Evolutionary conservation across 2,329 filamentous ascomycete genomes (phyloP), one percentile per base, ranked within the genome.

Genomic region (Pseudogymnoascus sp.): DNA sequence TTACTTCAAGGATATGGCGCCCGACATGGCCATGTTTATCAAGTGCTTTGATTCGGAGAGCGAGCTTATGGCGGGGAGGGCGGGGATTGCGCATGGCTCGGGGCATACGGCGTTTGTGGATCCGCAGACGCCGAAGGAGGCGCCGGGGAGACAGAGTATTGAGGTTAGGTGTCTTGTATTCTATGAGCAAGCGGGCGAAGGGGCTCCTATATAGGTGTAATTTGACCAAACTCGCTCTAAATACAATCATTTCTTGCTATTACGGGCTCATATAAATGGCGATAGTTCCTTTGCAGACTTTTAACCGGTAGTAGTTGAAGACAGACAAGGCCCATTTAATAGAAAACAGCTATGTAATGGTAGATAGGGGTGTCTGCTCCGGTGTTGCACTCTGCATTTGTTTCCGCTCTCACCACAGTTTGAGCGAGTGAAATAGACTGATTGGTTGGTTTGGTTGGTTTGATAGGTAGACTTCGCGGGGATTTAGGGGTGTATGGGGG

Each of bases 111-210:
- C 90, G 0, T 96, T 96, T 74, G 78, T 81, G 41, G 88, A 96
- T 72, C 88, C 88, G 1, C 78, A 85, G 64, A 90, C 88, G 1
- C 81, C 84, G 5, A 75, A 79, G 12, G 88, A 87, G 41, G 89
- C 88, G 2, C 84, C 85, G 66, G 82, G 82, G 0, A 82, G 91
- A 65, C 88, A 94, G 79, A 95, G 91, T 72, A 95, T 96, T 71
- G 91, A 96, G 75, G 88, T 96, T 11, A 81, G 91, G 67, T 86
- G 89, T 28, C 78, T 96, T 72, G 88, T 95, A 0, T 94, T 95
- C 25, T 65, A 66, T 39, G 60, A 52, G 22, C 55, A 38, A 60
- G 9, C 5, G 3, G 16, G 22, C 2, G 25, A 59, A 35, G 22
- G 14, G 14, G 4, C 36, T 36, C 4, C 9, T 58, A 25, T 2